phyloP scores from a whole-genome alignment of 1,284 basidiomycete species.

The Malassezia dermatis region DNA sequence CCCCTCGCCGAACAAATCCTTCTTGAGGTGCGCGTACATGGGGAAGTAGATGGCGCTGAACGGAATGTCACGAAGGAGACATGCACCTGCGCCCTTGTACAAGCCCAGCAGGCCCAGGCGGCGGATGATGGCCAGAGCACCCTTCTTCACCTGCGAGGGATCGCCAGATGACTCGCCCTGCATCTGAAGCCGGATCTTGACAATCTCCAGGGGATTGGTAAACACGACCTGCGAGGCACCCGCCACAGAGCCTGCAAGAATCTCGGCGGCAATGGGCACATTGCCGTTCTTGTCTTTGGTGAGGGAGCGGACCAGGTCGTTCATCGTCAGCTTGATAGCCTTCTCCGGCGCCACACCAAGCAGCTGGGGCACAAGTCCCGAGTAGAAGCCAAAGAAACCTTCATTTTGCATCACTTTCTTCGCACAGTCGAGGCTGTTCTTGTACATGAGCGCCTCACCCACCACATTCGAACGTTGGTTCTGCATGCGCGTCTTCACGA shows the following conservation, averaged over 20 bases:
- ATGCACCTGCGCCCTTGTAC: constrained; percentile 81
- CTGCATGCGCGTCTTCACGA: constrained; percentile 81
- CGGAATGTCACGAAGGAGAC: constrained; percentile 77
- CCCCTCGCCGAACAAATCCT: constrained; percentile 85
- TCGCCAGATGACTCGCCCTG: constrained; percentile 85
- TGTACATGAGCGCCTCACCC: constrained; percentile 46
- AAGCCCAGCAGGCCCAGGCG: constrained; percentile 83
- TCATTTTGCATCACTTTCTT: constrained; percentile 89
- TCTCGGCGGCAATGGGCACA: constrained; percentile 74
- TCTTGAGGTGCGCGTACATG: constrained; percentile 61
- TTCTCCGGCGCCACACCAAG: constrained; percentile 97
- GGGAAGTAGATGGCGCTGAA: constrained; percentile 55
- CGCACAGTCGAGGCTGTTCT: constrained; percentile 63
- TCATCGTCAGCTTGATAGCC: constrained; percentile 86
- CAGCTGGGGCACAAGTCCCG: constrained; percentile 86
- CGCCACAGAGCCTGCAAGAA: constrained; percentile 80
- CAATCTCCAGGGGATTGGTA: constrained; percentile 76
- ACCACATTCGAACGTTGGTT: constrained; percentile 58
- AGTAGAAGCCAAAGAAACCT: constrained; percentile 84
- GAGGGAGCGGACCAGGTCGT: constrained; percentile 74
- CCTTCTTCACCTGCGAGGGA: constrained; percentile 65
- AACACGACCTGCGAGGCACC: constrained; percentile 96
- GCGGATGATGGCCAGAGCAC: constrained; percentile 82
- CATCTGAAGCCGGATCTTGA: constrained; percentile 92
- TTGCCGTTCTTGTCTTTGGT: constrained; percentile 85